Base-by-base conservation (phyloP, 352 stramenopile species). In the Blastocystis hominis region DNA sequence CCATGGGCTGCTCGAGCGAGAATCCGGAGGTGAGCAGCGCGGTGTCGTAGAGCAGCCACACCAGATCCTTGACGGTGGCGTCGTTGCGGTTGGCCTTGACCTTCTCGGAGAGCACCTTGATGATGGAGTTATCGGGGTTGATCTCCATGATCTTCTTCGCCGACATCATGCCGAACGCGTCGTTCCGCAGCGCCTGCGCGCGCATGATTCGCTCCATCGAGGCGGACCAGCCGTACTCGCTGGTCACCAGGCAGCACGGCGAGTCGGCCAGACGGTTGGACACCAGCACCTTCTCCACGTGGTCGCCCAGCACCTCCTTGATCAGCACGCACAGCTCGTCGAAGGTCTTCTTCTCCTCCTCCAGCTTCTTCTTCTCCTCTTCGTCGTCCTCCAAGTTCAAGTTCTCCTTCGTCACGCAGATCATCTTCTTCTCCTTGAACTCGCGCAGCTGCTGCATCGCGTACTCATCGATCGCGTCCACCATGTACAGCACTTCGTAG, bases 151-250 rank as follows among this genome's bases (percentile, higher is more conserved):
- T 98, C 94, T 99, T 99, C 95, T 98, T 98, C 68, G 95, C 98
- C 53, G 92, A 93, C 97, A 99, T 99, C 94, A 98, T 98, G 53
- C 94, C 92, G 61, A 96, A 97, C 90, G 93, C 96, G 87, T 93
- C 94, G 92, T 99, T 96, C 89, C 96, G 94, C 87, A 99, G 94
- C 46, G 97, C 96, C 92, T 99, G 97, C 9, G 97, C 96, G 92
- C 98, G 98, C 97, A 99, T 99, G 92, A 99, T 99, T 90, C 96
- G 95, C 92, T 99, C 97, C 97, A 99, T 99, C 93, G 98, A 98
- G 80, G 97, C 97, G 84, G 94, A 97, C 96, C 96, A 99, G 90
- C 97, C 97, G 91, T 98, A 99, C 91, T 99, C 96, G 79, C 96
- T 96, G 34, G 97, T 99, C 38, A 99, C 97, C 40, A 99, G 94